These are phyloP conservation scores for Sanghuangporus sanghuang DNA, from an alignment of 1,284 basidiomycete species.

Conservation along the genomic window DNA sequence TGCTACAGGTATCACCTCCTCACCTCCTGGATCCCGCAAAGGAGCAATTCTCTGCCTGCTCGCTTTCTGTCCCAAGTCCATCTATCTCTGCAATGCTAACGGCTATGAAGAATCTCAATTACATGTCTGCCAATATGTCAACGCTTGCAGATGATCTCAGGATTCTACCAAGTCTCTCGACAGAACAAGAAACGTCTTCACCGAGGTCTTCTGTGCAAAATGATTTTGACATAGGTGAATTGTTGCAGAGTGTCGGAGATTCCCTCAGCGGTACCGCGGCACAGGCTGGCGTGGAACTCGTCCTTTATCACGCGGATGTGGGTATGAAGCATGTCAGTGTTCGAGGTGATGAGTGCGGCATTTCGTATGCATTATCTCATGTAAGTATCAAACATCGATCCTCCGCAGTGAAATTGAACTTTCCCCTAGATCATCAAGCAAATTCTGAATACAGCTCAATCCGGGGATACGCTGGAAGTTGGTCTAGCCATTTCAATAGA, in stretches of 20 bases:
- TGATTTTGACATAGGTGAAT: conserved; percentile 67
- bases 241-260: conserved; percentile 77
- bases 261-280: conserved; percentile 81
- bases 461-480: conserved; percentile 83
- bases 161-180: not conserved
- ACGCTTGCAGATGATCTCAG: conserved; percentile 33
- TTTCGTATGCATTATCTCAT: conserved; percentile 77
- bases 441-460: conserved; percentile 61
- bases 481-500: conserved; percentile 65
- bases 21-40: conserved; percentile 89
- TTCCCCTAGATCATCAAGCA: conserved; percentile 73
- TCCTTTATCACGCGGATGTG: conserved; percentile 83
- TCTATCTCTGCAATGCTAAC: conserved; percentile 86
- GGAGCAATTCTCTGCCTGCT: conserved; percentile 85
- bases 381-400: conserved; percentile 45
- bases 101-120: conserved; percentile 87
- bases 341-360: conserved; percentile 77
- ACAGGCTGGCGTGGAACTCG: conserved; percentile 78
- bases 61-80: conserved; percentile 78
- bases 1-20: conserved; percentile 81
- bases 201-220: conserved; percentile 17
- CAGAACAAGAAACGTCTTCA: not conserved
- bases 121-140: conserved; percentile 77
- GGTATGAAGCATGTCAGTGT: conserved; percentile 81
- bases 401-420: conserved; percentile 19